Conservation (phyloP, 2,329 filamentous ascomycete species). For the Trichoderma sp. region DNA sequence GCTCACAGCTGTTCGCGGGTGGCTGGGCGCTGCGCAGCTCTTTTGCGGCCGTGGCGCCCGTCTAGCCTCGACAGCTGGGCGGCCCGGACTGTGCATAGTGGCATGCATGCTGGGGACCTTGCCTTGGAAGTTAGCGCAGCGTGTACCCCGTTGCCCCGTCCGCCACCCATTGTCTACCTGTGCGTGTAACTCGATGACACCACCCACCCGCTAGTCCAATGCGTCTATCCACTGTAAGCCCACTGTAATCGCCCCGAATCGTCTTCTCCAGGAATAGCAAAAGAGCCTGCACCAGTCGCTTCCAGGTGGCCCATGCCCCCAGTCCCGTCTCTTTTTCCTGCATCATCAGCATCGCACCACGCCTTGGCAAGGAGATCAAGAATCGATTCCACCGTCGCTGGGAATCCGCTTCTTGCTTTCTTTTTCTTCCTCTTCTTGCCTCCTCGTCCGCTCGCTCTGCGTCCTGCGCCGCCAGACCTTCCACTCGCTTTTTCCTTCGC, state of each 20-base stretch:
- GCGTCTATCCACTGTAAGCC: background rate
- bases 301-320: background rate
- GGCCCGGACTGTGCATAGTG: background rate
- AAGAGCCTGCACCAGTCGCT: background rate
- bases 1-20: background rate
- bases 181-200: background rate
- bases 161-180: background rate
- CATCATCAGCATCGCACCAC: conserved; percentile 4
- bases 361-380: background rate
- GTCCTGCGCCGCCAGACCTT: background rate
- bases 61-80: background rate
- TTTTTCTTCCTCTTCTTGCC: background rate
- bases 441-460: background rate
- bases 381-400: background rate
- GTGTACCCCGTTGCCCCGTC: background rate
- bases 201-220: background rate
- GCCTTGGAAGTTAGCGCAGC: background rate
- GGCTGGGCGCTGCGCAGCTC: background rate
- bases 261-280: conserved; percentile 6
- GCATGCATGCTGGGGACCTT: background rate
- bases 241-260: conserved; percentile 5
- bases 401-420: conserved; percentile 1
- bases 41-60: background rate
- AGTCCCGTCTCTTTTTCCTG: background rate
- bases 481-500: conserved; percentile 13